These are phyloP conservation scores for Seiridium unicorne DNA, from an alignment of 2,329 filamentous ascomycete genomes.

Conservation along the genomic window DNA sequence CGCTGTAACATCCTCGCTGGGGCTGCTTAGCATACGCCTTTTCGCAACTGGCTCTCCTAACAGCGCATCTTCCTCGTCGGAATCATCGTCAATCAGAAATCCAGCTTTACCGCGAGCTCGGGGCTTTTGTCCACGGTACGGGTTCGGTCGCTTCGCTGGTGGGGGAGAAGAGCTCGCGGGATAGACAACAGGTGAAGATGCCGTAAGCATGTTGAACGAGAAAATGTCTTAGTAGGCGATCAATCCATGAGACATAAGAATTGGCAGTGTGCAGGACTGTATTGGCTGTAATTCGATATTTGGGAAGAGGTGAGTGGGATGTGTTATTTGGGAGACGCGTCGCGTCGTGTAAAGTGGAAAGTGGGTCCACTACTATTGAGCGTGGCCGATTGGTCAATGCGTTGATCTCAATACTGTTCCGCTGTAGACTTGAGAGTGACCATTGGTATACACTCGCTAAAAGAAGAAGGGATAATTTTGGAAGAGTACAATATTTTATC, in stretches of 20 bases:
- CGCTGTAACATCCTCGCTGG: constrained; percentile 15
- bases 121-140: constrained; percentile 27
- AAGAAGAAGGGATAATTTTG: no score
- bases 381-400: background rate
- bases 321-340: background rate
- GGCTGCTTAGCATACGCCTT: constrained; percentile 38
- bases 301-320: no score
- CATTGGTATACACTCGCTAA: no score
- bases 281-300: background rate
- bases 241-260: background rate
- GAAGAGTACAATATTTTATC: no score
- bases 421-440: no score
- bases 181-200: constrained; percentile 58
- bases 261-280: background rate
- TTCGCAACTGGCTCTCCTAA: constrained; percentile 39
- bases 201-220: constrained; percentile 49
- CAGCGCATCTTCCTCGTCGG: constrained; percentile 29
- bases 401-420: background rate
- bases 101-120: constrained; percentile 37
- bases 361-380: background rate
- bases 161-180: constrained; percentile 47
- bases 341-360: constrained; percentile 3
- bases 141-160: constrained; percentile 34
- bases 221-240: background rate
- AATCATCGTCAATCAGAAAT: constrained; percentile 42